Conservation (phyloP, 192 early-diverging fungal species). For the Phlyctochytrium arcticum region DNA sequence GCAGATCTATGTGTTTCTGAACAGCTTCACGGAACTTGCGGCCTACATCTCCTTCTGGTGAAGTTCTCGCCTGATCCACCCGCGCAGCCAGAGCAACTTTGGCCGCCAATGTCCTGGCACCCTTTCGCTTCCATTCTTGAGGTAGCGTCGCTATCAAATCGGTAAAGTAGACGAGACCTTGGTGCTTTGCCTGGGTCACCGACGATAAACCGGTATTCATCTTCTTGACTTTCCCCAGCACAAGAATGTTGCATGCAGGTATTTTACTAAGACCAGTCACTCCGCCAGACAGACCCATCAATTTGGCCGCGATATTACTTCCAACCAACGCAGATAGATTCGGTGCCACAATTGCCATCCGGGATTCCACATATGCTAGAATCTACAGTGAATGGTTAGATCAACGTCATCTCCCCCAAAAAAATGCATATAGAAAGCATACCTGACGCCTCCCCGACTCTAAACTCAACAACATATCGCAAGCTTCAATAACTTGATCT, state of each 20-base stretch:
- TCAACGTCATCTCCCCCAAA: neutral
- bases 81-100: slow-evolving; percentile 83
- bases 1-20: slow-evolving; percentile 80
- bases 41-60: slow-evolving; percentile 71
- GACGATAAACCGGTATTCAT: slow-evolving; percentile 63
- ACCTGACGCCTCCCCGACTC: slow-evolving; percentile 66
- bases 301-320: slow-evolving; percentile 78
- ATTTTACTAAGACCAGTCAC: slow-evolving; percentile 81
- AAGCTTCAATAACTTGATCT: slow-evolving; percentile 67
- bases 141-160: slow-evolving; percentile 68
- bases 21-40: slow-evolving; percentile 70
- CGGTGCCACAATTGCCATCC: slow-evolving; percentile 90
- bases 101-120: slow-evolving; percentile 72
- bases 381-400: slow-evolving; percentile 48
- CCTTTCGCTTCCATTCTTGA: slow-evolving; percentile 73
- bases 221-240: slow-evolving; percentile 54
- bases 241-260: slow-evolving; percentile 84
- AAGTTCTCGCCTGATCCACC: slow-evolving; percentile 71
- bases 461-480: slow-evolving; percentile 71
- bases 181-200: slow-evolving; percentile 64
- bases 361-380: slow-evolving; percentile 83
- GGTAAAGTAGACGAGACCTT: slow-evolving; percentile 75
- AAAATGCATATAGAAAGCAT: too few species aligned
- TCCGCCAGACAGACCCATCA: slow-evolving; percentile 88
- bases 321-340: slow-evolving; percentile 88